Evolutionary conservation across 2,329 filamentous ascomycete species (phyloP), one percentile per base, ranked within the genome.

Genomic region (Ophiostoma quercus): DNA sequence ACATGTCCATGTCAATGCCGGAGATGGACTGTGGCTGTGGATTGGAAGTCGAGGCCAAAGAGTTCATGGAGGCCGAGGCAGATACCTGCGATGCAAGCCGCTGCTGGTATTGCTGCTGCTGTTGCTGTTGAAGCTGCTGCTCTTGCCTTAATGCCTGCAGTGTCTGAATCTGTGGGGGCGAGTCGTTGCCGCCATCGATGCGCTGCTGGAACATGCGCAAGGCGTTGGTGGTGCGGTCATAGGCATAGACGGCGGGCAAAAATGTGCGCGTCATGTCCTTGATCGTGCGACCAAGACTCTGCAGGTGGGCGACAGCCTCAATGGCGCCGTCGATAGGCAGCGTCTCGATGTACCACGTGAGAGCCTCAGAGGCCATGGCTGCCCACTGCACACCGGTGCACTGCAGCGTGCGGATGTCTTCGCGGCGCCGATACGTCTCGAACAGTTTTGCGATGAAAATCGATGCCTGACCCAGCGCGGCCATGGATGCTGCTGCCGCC

Each of bases 331-430:
- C 71, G 19, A 70, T 68, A 14, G 69, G 69, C 63, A 72, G 71
- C 63, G 69, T 68, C 57, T 70, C 66, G 16, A 71, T 67, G 67
- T 69, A 67, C 67, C 65, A 66, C 34, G 67, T 54, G 37, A 72
- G 71, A 25, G 69, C 69, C 51, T 69, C 68, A 1, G 69, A 57
- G 9, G 69, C 71, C 41, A 72, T 72, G 39, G 67, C 37, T 6
- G 71, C 71, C 68, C 69, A 72, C 65, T 72, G 71, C 37, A 72
- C 69, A 41, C 71, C 71, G 6, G 68, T 72, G 54, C 67, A 67
- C 41, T 72, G 69, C n/a, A 72, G 66, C 25, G 63, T 63, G 54
- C 69, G 69, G 54, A 71, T 71, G 63, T 72, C 71, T 16, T 71
- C 66, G 25, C 67, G 47, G 6, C 69, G 54, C 2, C 71, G 51